phyloP scores from a whole-genome alignment of 352 stramenopile species.

The Globisporangium sylvaticum region DNA sequence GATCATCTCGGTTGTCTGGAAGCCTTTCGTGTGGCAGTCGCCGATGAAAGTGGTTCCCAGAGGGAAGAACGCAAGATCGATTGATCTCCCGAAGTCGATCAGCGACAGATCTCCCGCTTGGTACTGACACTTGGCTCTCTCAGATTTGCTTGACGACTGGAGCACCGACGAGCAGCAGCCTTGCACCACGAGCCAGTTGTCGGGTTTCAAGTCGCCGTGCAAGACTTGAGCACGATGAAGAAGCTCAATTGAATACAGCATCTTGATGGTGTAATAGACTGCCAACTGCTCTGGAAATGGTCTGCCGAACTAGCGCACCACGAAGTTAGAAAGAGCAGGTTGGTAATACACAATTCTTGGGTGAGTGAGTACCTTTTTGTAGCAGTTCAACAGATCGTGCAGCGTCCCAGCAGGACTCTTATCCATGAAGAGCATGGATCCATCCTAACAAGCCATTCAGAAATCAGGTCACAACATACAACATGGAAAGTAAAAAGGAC shows the following conservation, averaged over 20 bases:
- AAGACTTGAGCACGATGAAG: constrained; percentile 63
- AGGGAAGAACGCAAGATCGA: constrained; percentile 66
- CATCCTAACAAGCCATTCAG: constrained; percentile 41
- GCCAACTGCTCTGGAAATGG: constrained; percentile 65
- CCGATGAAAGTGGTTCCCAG: constrained; percentile 52
- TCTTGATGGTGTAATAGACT: constrained; percentile 78
- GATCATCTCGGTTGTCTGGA: constrained; percentile 85
- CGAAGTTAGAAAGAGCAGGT: constrained; percentile 4
- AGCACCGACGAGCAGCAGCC: constrained; percentile 19
- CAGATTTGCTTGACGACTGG: not conserved
- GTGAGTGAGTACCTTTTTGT: constrained; percentile 47
- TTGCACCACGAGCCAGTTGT: constrained; percentile 78
- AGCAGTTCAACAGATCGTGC: constrained; percentile 73
- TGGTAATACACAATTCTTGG: not conserved
- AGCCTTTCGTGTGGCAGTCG: constrained; percentile 81
- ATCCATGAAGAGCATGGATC: constrained; percentile 68
- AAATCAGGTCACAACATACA: constrained; percentile 4
- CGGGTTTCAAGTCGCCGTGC: constrained; percentile 84
- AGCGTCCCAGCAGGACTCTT: constrained; percentile 66
- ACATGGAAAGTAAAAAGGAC: not conserved
- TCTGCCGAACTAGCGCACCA: constrained; percentile 32
- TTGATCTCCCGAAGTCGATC: constrained; percentile 84
- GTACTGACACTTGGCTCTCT: constrained; percentile 20
- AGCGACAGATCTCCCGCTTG: constrained; percentile 52
- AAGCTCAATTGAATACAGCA: constrained; percentile 66